A percentile compares a stretch with the other conserved stretches of the same genome.
Conservation (phyloP, 2,329 filamentous ascomycete species). For the Fusarium aywerte region DNA sequence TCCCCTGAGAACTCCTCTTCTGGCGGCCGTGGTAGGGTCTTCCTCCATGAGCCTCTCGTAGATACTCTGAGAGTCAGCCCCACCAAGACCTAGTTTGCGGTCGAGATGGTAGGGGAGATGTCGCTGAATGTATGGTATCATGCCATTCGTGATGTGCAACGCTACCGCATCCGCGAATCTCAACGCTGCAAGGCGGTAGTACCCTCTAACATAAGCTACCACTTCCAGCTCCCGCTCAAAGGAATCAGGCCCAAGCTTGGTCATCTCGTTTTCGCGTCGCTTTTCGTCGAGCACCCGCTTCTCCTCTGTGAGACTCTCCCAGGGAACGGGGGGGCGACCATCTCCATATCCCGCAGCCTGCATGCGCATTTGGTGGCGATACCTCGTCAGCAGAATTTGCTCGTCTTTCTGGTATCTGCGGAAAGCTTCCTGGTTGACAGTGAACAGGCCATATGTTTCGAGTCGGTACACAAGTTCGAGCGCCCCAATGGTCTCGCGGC, state of each 20-base stretch:
- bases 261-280: conserved; percentile 55
- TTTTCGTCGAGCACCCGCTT: conserved; percentile 58
- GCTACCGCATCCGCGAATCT: conserved; percentile 70
- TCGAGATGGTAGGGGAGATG: conserved; percentile 58
- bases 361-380: conserved; percentile 62
- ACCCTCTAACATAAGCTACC: conserved; percentile 71
- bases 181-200: conserved; percentile 73
- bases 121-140: conserved; percentile 58
- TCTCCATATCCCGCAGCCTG: conserved; percentile 51
- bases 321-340: conserved; percentile 49
- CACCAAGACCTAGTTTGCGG: conserved; percentile 55
- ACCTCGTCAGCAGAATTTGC: conserved; percentile 56
- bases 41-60: conserved; percentile 62
- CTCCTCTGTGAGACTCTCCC: conserved; percentile 61
- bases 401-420: conserved; percentile 59
- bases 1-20: conserved; percentile 55
- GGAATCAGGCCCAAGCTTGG: conserved; percentile 65
- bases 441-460: conserved; percentile 67
- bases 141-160: conserved; percentile 60
- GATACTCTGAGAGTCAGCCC: conserved; percentile 43
- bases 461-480: conserved; percentile 61
- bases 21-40: conserved; percentile 56
- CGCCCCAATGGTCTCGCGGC: conserved; percentile 50
- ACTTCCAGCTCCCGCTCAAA: conserved; percentile 70
- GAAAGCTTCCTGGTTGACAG: conserved; percentile 64